Evolutionary conservation across 495 filamentous ascomycete species (phyloP).

Genomic region (Hypoxylon subgilvum): DNA sequence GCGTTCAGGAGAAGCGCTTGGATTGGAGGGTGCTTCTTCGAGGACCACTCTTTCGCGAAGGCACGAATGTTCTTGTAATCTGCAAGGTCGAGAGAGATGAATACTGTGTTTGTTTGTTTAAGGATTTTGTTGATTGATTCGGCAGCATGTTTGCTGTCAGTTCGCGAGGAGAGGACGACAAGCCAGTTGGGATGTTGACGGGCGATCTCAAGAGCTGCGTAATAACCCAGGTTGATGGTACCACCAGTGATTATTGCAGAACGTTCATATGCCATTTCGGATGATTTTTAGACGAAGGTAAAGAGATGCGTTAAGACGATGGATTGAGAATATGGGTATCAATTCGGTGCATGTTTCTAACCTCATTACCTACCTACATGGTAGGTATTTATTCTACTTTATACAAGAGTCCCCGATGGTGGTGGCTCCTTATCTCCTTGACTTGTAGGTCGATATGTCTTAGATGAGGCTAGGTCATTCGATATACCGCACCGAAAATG

Average conservation of each 20-base stretch:
- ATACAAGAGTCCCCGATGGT: too few relatives aligned
- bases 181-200: constrained; percentile 47
- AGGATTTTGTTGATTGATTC: constrained; percentile 47
- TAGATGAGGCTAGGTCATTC: too few relatives aligned
- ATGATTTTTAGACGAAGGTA: too few relatives aligned
- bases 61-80: constrained; percentile 44
- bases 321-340: too few relatives aligned
- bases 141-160: constrained; percentile 47
- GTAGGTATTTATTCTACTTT: too few relatives aligned
- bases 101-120: constrained; percentile 47
- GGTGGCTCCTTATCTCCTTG: too few relatives aligned
- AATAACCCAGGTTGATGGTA: constrained; percentile 54
- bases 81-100: constrained; percentile 50
- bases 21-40: constrained; percentile 48
- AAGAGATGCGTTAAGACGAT: too few relatives aligned
- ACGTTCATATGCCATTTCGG: constrained; percentile 36
- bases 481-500: too few relatives aligned
- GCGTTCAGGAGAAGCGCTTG: constrained; percentile 54
- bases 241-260: constrained; percentile 58
- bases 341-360: too few relatives aligned
- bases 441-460: too few relatives aligned
- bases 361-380: too few relatives aligned
- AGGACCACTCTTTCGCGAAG: constrained; percentile 45
- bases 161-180: constrained; percentile 52
- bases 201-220: constrained; percentile 54